A percentile compares a stretch with the other conserved stretches of the same genome.
Conservation (phyloP, 2,329 filamentous ascomycete genomes). For the Arachnopeziza araneosa region DNA sequence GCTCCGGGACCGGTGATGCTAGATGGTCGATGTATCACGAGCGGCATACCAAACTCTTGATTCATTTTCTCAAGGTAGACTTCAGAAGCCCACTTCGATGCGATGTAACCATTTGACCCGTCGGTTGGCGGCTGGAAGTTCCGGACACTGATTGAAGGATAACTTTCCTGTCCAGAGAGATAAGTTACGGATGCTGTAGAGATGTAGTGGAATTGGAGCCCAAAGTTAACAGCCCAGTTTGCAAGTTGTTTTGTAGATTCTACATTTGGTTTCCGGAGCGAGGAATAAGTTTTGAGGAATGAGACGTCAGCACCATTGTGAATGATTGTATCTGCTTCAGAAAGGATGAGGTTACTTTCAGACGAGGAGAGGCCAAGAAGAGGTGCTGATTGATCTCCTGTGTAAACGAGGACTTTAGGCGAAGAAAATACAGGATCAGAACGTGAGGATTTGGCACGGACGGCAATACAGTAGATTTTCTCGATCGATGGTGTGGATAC, state of each 20-base stretch:
- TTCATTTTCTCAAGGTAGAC: constrained; percentile 26
- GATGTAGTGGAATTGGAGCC: background rate
- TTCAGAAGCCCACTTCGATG: constrained; percentile 34
- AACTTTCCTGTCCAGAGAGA: background rate
- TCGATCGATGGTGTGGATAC: background rate
- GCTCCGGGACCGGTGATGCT: background rate
- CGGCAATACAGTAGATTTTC: background rate
- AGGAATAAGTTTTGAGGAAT: constrained; percentile 33
- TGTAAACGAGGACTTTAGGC: too few species aligned
- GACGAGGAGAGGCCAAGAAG: constrained; percentile 31
- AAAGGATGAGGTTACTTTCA: constrained; percentile 28
- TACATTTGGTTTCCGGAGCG: constrained; percentile 32
- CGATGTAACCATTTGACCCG: constrained; percentile 31
- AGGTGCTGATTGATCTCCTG: too few species aligned
- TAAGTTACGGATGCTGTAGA: background rate
- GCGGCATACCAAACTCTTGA: constrained; percentile 13
- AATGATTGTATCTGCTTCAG: constrained; percentile 41
- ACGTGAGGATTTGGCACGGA: background rate
- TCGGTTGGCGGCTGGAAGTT: constrained; percentile 16
- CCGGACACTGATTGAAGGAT: background rate
- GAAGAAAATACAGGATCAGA: too few species aligned
- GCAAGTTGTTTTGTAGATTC: constrained; percentile 23
- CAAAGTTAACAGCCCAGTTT: background rate
- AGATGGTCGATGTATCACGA: constrained; percentile 27
- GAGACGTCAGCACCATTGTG: constrained; percentile 42